phyloP scores from a whole-genome alignment of 129 eudicot species.

The Chrysanthemum makinoi region DNA sequence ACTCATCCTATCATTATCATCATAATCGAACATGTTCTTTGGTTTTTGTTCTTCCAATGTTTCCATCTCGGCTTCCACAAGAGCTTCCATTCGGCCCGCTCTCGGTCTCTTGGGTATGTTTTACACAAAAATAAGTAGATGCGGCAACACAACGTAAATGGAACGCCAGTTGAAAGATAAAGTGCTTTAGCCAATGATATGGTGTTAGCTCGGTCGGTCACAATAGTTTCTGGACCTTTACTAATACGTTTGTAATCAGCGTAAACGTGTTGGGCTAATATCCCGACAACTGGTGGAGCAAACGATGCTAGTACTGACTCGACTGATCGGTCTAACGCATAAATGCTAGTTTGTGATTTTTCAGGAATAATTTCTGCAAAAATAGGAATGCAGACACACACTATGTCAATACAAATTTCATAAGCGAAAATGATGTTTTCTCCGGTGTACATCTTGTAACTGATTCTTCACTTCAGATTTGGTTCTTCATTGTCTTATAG shows the following conservation, averaged over 20 bases:
- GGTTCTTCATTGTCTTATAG: too few relatives aligned
- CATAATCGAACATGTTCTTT: not conserved
- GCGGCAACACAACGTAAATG: constrained; percentile 66
- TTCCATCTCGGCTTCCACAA: constrained; percentile 64
- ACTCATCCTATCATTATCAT: constrained; percentile 1
- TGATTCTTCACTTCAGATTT: too few relatives aligned
- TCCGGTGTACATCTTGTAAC: too few relatives aligned
- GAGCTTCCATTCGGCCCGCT: constrained; percentile 75
- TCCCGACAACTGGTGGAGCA: constrained; percentile 80
- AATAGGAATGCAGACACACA: constrained; percentile 13
- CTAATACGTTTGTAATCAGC: constrained; percentile 59
- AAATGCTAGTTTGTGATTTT: constrained; percentile 68
- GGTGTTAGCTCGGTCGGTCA: constrained; percentile 79
- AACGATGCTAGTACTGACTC: constrained; percentile 75
- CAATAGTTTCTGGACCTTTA: constrained; percentile 50
- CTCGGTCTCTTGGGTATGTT: constrained; percentile 75
- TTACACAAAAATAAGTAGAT: constrained; percentile 69
- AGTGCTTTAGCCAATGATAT: constrained; percentile 76
- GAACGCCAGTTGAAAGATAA: constrained; percentile 56
- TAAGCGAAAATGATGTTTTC: too few relatives aligned
- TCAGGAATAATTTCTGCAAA: constrained; percentile 91
- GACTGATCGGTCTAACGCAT: constrained; percentile 76
- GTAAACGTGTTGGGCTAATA: constrained; percentile 64
- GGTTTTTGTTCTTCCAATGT: constrained; percentile 32
- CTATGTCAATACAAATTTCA: not conserved